A percentile compares a stretch with the other conserved stretches of the same genome.
phyloP scores from a whole-genome alignment of 1,284 basidiomycete genomes.

The Moniliophthora roreri region DNA sequence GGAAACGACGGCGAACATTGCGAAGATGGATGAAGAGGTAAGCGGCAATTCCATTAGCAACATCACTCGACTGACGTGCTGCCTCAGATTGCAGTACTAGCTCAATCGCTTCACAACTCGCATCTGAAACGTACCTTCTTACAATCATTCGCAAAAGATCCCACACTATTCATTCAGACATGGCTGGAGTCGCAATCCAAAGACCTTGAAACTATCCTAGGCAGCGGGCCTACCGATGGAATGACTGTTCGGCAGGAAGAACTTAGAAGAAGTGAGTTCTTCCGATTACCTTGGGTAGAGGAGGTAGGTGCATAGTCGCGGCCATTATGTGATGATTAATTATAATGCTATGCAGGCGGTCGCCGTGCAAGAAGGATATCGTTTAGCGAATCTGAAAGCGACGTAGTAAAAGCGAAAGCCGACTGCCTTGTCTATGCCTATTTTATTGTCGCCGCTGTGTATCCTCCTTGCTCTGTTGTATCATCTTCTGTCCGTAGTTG shows the following conservation, averaged over 20 bases:
- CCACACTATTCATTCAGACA: constrained; percentile 80
- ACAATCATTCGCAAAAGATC: constrained; percentile 79
- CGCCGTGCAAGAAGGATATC: constrained; percentile 44
- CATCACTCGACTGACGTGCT: constrained; percentile 6
- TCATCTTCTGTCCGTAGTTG: too few species aligned
- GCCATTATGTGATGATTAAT: not conserved
- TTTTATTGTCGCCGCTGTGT: too few species aligned
- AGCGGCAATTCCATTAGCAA: constrained; percentile 17
- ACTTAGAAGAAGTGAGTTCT: constrained; percentile 85
- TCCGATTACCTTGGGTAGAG: constrained; percentile 87
- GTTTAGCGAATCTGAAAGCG: constrained; percentile 33
- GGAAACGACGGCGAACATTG: constrained; percentile 66
- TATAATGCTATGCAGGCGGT: constrained; percentile 32
- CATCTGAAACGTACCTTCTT: constrained; percentile 88
- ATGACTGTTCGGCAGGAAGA: constrained; percentile 84
- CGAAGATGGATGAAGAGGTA: constrained; percentile 87
- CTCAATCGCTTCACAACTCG: constrained; percentile 83
- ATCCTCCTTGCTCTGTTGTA: too few species aligned
- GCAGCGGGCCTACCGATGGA: constrained; percentile 82
- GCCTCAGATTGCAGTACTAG: constrained; percentile 68
- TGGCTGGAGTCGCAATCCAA: constrained; percentile 92
- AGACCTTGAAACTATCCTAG: constrained; percentile 88
- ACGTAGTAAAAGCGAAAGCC: constrained; percentile 27
- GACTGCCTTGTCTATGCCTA: too few species aligned
- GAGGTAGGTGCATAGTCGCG: constrained; percentile 34